Percentiles rank a stretch among this genome's conserved stretches.
Conservation (phyloP, 2,329 filamentous ascomycete species). For the Fusarium haematococcum region DNA sequence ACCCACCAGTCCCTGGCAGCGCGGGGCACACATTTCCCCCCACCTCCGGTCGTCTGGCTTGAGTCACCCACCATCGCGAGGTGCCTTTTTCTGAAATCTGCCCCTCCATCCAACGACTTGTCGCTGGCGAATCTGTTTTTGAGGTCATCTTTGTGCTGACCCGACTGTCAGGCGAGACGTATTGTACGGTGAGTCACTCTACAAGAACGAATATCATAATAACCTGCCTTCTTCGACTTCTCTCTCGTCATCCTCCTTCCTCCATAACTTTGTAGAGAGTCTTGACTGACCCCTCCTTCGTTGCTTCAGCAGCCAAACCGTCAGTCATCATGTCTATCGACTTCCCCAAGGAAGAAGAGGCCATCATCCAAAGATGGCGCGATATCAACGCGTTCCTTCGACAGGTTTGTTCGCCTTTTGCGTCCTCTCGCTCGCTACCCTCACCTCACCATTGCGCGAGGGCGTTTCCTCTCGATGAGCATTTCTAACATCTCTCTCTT, state of each 20-base stretch:
- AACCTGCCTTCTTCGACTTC: not conserved
- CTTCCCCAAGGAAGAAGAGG: slow-evolving; percentile 93
- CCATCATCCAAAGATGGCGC: slow-evolving; percentile 85
- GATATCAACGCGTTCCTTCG: slow-evolving; percentile 92
- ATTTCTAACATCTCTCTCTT: slow-evolving; percentile 10
- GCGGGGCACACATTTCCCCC: slow-evolving; percentile 43
- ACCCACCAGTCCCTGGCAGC: slow-evolving; percentile 8
- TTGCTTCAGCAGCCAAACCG: slow-evolving; percentile 18
- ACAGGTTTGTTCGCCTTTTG: slow-evolving; percentile 65
- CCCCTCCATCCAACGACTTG: slow-evolving; percentile 42
- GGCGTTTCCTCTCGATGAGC: not conserved
- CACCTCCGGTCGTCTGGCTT: slow-evolving; percentile 34
- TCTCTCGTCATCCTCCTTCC: not conserved
- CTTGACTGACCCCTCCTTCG: slow-evolving; percentile 22
- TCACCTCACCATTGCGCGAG: not conserved
- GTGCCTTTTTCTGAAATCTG: slow-evolving; percentile 42
- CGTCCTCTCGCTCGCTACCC: not conserved
- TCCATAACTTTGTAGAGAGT: not conserved
- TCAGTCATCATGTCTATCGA: slow-evolving; percentile 79
- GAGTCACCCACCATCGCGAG: slow-evolving; percentile 46
- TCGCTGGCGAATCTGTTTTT: slow-evolving; percentile 28
- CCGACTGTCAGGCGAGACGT: slow-evolving; percentile 23
- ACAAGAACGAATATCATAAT: not conserved
- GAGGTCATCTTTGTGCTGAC: slow-evolving; percentile 28
- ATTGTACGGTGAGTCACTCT: slow-evolving; percentile 27